Percentiles rank a stretch among this genome's conserved stretches.
Evolutionary conservation across 306 rosid genomes (phyloP).

Genomic region (Purshia tridentata): DNA sequence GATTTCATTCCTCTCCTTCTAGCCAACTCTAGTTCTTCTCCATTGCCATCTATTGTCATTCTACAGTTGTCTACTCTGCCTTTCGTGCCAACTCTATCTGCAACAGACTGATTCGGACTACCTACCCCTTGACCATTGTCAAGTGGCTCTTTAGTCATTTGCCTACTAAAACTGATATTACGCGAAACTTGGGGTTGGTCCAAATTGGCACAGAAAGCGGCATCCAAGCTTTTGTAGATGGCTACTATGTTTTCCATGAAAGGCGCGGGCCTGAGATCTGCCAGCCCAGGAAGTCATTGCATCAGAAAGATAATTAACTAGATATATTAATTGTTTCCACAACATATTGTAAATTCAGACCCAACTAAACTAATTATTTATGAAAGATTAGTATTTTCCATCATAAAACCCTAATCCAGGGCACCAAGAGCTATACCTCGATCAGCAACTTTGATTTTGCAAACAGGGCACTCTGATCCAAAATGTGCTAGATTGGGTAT

Average conservation of each 20-base stretch:
- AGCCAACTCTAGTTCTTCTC: slow-evolving; percentile 27
- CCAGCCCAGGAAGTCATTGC: slow-evolving; percentile 10
- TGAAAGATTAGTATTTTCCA: neutral
- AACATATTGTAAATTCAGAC: too few species aligned
- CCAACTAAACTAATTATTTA: neutral
- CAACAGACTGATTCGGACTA: slow-evolving; percentile 19
- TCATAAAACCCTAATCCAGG: neutral
- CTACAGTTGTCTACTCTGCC: slow-evolving; percentile 22
- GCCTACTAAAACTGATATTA: slow-evolving; percentile 20
- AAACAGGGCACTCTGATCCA: slow-evolving; percentile 57
- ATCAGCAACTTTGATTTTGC: slow-evolving; percentile 43
- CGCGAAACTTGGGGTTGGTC: slow-evolving; percentile 28
- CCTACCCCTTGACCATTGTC: slow-evolving; percentile 15
- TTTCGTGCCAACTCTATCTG: slow-evolving; percentile 33
- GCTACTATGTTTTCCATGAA: slow-evolving; percentile 70
- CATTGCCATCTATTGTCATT: slow-evolving; percentile 21
- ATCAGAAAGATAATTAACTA: neutral
- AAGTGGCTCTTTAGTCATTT: slow-evolving; percentile 16
- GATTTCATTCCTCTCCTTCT: slow-evolving; percentile 9
- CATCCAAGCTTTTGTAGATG: slow-evolving; percentile 65
- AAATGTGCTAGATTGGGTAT: slow-evolving; percentile 32
- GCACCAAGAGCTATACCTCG: slow-evolving; percentile 31
- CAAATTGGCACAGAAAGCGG: slow-evolving; percentile 46
- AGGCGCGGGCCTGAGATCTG: slow-evolving; percentile 61
- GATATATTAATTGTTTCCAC: neutral